Conservation (phyloP, 2,329 filamentous ascomycete genomes). For the Clathrospora elynae region DNA sequence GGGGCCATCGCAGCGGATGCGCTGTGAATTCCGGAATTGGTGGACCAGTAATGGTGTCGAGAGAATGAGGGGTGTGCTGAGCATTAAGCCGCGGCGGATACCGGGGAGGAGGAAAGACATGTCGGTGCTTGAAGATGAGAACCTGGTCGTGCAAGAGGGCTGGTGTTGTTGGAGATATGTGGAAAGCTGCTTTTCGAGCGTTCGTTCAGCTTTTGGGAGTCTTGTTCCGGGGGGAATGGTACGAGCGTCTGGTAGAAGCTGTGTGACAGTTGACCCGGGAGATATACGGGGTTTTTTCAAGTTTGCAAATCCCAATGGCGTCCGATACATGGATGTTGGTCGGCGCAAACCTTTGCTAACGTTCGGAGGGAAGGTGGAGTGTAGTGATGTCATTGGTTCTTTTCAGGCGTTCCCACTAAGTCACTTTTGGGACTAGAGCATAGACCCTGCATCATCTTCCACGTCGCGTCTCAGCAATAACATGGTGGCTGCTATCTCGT, state of each 20-base stretch:
- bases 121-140: slow-evolving; percentile 5
- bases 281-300: slow-evolving; percentile 1
- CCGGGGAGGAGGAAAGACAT: slow-evolving; percentile 51
- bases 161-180: slow-evolving; percentile 28
- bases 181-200: slow-evolving; percentile 23
- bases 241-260: slow-evolving; percentile 2
- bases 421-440: slow-evolving; percentile 23
- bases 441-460: slow-evolving; percentile 35
- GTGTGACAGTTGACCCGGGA: background rate
- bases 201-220: slow-evolving; percentile 4
- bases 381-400: slow-evolving; percentile 46
- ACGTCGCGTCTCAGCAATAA: slow-evolving; percentile 32
- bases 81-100: slow-evolving; percentile 46
- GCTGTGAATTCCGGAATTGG: slow-evolving; percentile 30
- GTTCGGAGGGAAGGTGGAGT: slow-evolving; percentile 9
- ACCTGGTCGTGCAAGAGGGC: slow-evolving; percentile 1
- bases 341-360: slow-evolving; percentile 7
- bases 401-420: slow-evolving; percentile 19
- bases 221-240: slow-evolving; percentile 3
- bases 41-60: slow-evolving; percentile 40
- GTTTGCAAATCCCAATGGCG: slow-evolving; percentile 18
- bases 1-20: slow-evolving; percentile 47
- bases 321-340: slow-evolving; percentile 21
- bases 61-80: slow-evolving; percentile 45
- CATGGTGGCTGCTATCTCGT: slow-evolving; percentile 23